Conservation (phyloP, 2,329 filamentous ascomycete genomes). For the Fusarium torulosum region DNA sequence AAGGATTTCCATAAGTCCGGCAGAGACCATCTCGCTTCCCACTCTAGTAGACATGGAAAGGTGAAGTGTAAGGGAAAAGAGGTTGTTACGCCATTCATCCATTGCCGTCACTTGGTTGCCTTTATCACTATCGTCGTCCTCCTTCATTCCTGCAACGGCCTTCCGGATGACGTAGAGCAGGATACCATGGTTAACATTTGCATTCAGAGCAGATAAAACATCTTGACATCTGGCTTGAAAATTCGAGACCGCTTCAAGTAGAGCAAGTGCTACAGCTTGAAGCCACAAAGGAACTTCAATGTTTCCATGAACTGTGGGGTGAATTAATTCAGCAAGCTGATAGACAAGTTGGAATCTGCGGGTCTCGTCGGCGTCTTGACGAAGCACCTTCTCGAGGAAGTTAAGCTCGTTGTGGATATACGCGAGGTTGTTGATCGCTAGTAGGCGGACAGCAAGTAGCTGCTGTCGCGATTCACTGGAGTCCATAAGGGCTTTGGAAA, state of each 20-base stretch:
- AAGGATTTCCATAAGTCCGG: constrained; percentile 89
- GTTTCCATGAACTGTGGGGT: constrained; percentile 79
- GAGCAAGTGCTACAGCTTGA: constrained; percentile 83
- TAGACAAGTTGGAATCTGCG: constrained; percentile 90
- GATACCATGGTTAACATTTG: constrained; percentile 96
- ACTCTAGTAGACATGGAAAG: constrained; percentile 81
- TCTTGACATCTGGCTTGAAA: constrained; percentile 83
- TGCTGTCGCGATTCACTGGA: constrained; percentile 77
- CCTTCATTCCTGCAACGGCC: constrained; percentile 83
- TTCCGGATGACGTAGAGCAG: constrained; percentile 94
- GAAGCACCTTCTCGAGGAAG: constrained; percentile 89
- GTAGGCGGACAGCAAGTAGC: constrained; percentile 82
- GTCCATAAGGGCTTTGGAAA: constrained; percentile 81
- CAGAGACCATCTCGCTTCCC: constrained; percentile 86
- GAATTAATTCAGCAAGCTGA: constrained; percentile 91
- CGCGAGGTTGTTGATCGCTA: constrained; percentile 90
- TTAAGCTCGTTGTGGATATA: constrained; percentile 86
- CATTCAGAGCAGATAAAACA: constrained; percentile 89
- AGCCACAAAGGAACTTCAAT: constrained; percentile 77
- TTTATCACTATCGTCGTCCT: constrained; percentile 64
- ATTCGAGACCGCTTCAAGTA: constrained; percentile 87
- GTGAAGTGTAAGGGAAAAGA: constrained; percentile 89
- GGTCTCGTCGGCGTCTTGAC: constrained; percentile 89
- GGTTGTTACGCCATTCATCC: constrained; percentile 89
- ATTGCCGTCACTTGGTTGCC: constrained; percentile 73